Percentiles rank a stretch among this genome's conserved stretches.
These are phyloP conservation scores for Stemphylium lycopersici DNA, from an alignment of 2,329 filamentous ascomycete species.

Conservation along the genomic window DNA sequence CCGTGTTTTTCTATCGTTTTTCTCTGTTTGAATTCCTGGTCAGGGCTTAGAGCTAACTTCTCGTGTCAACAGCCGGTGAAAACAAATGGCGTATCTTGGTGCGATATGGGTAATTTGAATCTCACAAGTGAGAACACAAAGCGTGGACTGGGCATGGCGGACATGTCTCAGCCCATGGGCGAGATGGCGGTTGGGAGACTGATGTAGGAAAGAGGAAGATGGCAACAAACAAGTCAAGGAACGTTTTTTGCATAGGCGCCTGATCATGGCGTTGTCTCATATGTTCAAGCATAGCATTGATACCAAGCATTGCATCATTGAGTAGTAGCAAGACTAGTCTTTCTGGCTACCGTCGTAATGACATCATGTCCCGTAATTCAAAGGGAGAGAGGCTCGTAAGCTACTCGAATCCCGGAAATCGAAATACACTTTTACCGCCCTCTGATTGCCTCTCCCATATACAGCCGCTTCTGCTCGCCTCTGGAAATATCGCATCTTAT, in stretches of 20 bases:
- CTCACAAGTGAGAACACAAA: constrained; percentile 20
- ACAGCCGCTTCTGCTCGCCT: too few relatives aligned
- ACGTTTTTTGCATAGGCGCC: too few relatives aligned
- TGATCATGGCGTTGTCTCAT: too few relatives aligned
- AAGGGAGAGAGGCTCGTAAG: too few relatives aligned
- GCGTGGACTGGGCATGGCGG: constrained; percentile 6
- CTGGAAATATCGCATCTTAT: too few relatives aligned
- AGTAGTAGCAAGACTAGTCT: background rate
- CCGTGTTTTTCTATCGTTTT: too few relatives aligned
- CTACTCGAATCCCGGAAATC: too few relatives aligned
- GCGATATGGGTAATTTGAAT: constrained; percentile 42
- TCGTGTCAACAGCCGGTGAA: constrained; percentile 23
- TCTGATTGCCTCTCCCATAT: too few relatives aligned
- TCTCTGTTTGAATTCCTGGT: background rate
- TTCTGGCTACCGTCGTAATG: too few relatives aligned
- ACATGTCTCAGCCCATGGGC: constrained; percentile 4
- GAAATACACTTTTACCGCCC: too few relatives aligned
- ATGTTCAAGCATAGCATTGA: background rate
- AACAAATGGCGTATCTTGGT: constrained; percentile 43
- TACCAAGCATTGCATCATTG: background rate
- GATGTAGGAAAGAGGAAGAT: background rate
- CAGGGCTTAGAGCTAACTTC: constrained; percentile 3
- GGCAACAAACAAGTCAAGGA: too few relatives aligned
- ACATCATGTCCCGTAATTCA: too few relatives aligned
- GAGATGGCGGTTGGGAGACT: constrained; percentile 2